phyloP scores from a whole-genome alignment of 805 yeast genomes.

The Wickerhamiella slavikovae region DNA sequence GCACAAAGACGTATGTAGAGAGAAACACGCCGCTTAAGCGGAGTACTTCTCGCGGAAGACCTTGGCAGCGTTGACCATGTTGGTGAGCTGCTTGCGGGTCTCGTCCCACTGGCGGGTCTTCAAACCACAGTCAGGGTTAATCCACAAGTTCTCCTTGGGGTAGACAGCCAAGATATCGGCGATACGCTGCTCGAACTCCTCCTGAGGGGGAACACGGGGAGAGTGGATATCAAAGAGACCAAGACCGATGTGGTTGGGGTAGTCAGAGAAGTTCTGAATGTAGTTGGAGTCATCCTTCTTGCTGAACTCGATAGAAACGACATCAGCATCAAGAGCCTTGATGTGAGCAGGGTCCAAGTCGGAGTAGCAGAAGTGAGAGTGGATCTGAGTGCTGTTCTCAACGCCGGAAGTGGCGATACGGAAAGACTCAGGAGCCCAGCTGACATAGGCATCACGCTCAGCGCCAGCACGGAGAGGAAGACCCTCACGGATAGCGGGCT shows the following conservation, averaged over 20 bases:
- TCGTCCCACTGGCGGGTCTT: constrained; percentile 99
- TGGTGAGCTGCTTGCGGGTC: constrained; percentile 82
- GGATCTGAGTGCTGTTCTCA: constrained; percentile 85
- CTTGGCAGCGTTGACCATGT: constrained; percentile 99
- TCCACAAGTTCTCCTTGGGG: constrained; percentile 98
- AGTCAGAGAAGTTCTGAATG: constrained; percentile 91
- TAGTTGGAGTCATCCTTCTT: constrained; percentile 98
- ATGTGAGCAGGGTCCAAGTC: constrained; percentile 98
- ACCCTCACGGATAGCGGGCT: constrained; percentile 99
- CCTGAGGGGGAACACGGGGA: constrained; percentile 97
- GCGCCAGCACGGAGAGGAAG: constrained; percentile 95
- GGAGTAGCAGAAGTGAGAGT: constrained; percentile 99
- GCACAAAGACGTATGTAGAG: no score
- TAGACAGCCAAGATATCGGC: constrained; percentile 86
- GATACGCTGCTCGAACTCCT: constrained; percentile 87
- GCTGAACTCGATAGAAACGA: constrained; percentile 96
- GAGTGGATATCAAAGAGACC: constrained; percentile 99
- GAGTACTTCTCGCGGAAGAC: constrained; percentile 50
- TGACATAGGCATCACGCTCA: constrained; percentile 88
- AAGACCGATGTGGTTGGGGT: constrained; percentile 99
- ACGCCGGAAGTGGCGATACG: constrained; percentile 99
- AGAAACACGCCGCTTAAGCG: constrained; percentile 1
- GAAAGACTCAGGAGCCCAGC: constrained; percentile 99
- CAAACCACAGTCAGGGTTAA: constrained; percentile 99
- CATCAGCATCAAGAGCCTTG: constrained; percentile 99